Evolutionary conservation across 2,329 filamentous ascomycete species (phyloP), one percentile per base, ranked within the genome.

Genomic region (Fusarium temperatum): DNA sequence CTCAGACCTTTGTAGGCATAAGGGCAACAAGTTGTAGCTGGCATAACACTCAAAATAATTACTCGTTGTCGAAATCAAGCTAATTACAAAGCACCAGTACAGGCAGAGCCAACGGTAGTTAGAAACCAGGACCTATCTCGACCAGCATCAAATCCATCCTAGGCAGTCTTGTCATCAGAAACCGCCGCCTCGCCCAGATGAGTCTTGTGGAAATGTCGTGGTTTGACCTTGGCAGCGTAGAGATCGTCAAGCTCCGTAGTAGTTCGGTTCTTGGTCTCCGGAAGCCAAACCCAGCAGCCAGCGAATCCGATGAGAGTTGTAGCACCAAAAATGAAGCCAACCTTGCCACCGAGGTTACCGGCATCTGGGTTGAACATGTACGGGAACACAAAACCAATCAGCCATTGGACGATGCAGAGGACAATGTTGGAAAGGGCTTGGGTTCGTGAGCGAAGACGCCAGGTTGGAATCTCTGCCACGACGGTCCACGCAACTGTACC

Each of bases 401-500:
- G 38, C 28, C 57, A 62, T 22, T 48, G 53, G 1, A 56, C 28
- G 2, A 48, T n/a, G 3, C 54, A 59, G 22, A 62, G 45, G 9
- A 68, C 50, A 3, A 47, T 58, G 18, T 66, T 35, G 12, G 57
- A 55, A n/a, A 63, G 57, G 0, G 41, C 54, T 1, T 58, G 20
- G 8, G 63, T 57, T 55, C 63, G 67, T 18, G 44, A 53, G 18
- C 64, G 53, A 9, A 70, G 64, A 14, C 63, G 55, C 13, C 53
- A 61, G 8, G 53, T 45, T 13, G 63, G 55, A 6, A 68, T 53
- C 36, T 70, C 68, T 24, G 42, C 44, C 9, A 58, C 53, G 8
- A 58, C 20, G 8, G 61, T 63, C 35, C 38, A 63, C 4, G 61
- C 61, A 9, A 47, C 44, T 2, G 60, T 55, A 18, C 60, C 84